Evolutionary conservation across 1,284 basidiomycete genomes (phyloP), one percentile per base, ranked within the genome.

Genomic region (Thecaphora thlaspeos): DNA sequence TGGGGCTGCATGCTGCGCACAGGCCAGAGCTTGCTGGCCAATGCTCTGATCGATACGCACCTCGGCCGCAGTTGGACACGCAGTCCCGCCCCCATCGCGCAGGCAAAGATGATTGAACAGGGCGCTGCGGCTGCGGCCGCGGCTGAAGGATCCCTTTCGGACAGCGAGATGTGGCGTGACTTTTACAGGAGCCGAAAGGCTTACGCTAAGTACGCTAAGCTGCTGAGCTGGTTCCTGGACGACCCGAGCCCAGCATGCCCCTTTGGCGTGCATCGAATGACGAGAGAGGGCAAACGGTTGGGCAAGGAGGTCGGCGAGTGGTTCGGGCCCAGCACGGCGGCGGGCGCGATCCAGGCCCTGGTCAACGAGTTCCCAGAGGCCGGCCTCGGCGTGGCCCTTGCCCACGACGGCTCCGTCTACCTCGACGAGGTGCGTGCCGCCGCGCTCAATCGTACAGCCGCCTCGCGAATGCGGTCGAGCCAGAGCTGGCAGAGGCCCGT

Each of bases 1-100:
- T 98, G 94, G 94, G 94, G 94, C 0, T 98, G 94, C 79, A 97
- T 98, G 94, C 79, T 97, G 24, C 81, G 94, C 22, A 97, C 94
- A 0, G 93, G 92, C 0, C 94, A 97, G 80, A 90, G 88, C 68
- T 76, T 98, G 58, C 82, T 98, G 17, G 94, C 91, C 4, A 96
- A 93, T 69, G 86, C 92, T 0, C 81, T 97, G 21, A 79, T 93
- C 15, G 85, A 88, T 75, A 80, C 89, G 5, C 90, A 94, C 79
- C 81, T 95, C 0, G 90, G 91, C 2, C 51, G 71, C 18, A 47
- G 56, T 2, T 75, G 73, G 73, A 52, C 60, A 41, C 46, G 67
- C 36, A 51, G 49, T 15, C 24, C 53, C 4, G 43, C 59, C 14
- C 60, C 62, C 1, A 18, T 45, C 34, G 46, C 42, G 14, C 61